Evolutionary conservation across 192 early-diverging fungal genomes (phyloP), one percentile per base, ranked within the genome.

Genomic region (Chytriomyces sp.): DNA sequence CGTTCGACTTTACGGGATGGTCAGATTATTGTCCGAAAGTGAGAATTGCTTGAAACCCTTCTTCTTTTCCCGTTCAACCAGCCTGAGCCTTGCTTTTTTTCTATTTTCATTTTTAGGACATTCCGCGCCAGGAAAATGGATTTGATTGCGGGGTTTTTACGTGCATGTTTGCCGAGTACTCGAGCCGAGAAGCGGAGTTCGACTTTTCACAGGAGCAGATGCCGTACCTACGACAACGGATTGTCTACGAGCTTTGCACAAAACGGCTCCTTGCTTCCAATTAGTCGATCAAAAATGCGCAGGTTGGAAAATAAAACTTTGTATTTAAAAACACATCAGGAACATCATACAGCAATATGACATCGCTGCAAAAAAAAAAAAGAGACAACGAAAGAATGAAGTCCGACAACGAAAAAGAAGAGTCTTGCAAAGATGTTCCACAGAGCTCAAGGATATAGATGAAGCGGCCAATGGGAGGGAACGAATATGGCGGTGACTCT

Each of bases 81-180:
- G 2, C 16, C 26, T 35, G 28, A 23, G 16, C 28, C 0, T 60
- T 60, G 3, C 13, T 24, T 9, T 13, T 50, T 20, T 48, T 18
- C 47, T 44, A 67, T 49, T 66, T 47, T 53, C 46, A 49, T 57
- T 65, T 71, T 18, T 83, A 95, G 82, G 82, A 91, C 73, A 92
- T 94, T 45, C 97, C 97, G 0, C 79, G 82, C 6, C 97, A 98
- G 81, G 61, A 82, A 44, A 98, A 98, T 75, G 92, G 92, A 16
- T 95, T 89, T 64, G 97, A 98, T 85, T 98, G 97, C 77, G 97
- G 97, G 8, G 95, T 97, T 6, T 98, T 98, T 79, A 91, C 95
- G 0, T 91, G 89, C 69, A 91, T 91, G 16, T 96, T 97, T 87
- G 92, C 94, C 7, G 95, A 98, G 70, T 88, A 90, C 75, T 70